Evolutionary conservation across 2,329 filamentous ascomycete genomes (phyloP), one percentile per base, ranked within the genome.

Genomic region (Cadophora malorum): DNA sequence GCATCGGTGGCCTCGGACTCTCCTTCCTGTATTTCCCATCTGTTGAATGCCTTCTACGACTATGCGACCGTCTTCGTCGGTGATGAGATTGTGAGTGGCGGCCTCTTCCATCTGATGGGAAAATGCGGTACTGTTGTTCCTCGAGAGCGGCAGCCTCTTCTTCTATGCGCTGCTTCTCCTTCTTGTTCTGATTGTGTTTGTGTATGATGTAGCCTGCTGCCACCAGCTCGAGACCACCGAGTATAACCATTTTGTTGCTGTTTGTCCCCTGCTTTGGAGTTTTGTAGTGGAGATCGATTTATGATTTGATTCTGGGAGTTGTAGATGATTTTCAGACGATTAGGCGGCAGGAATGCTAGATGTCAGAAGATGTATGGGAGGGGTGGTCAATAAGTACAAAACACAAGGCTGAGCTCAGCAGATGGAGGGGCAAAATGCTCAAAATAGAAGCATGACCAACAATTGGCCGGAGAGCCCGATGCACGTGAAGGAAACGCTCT

Each of bases 201-300:
- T 76, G 71, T 19, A 76, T 71, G 8, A 77, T 63, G 63, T 76
- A 76, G 65, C 73, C 76, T 41, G 73, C 76, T 35, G 76, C 76
- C 14, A 77, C 70, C 12, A 77, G 4, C 65, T 77, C 76, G 14
- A 77, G 70, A 0, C 76, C 76, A 21, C 74, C 76, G 77, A 85
- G 21, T 81, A 88, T 10, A 80, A 91, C 62, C 84, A 92, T 67
- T 71, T 90, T 56, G 58, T 38, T 41, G 59, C n/a, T 33, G 12
- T 14, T 16, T 55, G 31, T 53, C 16, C 3, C 23, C 12, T 31
- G 35, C 8, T 28, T 49, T 38, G 31, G 10, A 35, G n/a, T 16
- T 33, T 55, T 25, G 14, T 45, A 12, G 3, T 45, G 41, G 3
- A 45, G 35, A 14, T 45, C 8, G 50, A 4, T 4, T 59, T 16